These are phyloP conservation scores for Geranium brycei DNA, from an alignment of 345 rosid genomes.

Conservation along the genomic window DNA sequence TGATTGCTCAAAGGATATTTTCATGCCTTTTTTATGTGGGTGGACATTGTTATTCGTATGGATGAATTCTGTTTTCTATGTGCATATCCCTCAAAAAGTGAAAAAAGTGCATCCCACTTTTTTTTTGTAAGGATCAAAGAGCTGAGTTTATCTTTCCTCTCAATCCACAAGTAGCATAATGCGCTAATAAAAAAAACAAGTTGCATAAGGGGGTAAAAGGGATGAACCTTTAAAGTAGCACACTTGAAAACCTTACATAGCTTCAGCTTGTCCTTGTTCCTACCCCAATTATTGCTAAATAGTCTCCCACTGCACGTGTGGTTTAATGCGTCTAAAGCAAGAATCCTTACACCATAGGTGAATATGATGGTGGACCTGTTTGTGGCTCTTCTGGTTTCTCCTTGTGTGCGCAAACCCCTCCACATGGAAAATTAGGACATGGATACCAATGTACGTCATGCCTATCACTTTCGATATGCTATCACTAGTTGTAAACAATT, in stretches of 20 bases:
- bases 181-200: too few relatives aligned
- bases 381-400: background rate
- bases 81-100: conserved; percentile 9
- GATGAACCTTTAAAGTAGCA: background rate
- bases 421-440: background rate
- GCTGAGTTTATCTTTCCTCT: background rate
- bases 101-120: conserved; percentile 11
- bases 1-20: background rate
- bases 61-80: background rate
- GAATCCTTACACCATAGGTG: background rate
- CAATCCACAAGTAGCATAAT: background rate
- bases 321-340: background rate
- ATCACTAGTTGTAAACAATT: too few relatives aligned
- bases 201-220: background rate
- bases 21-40: background rate
- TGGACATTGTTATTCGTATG: background rate
- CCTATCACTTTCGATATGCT: too few relatives aligned
- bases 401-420: background rate
- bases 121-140: conserved; percentile 7
- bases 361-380: background rate
- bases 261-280: too few relatives aligned
- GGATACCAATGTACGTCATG: too few relatives aligned
- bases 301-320: too few relatives aligned
- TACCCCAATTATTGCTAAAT: too few relatives aligned
- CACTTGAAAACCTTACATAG: too few relatives aligned